Evolutionary conservation across 176 grass and related monocot species (phyloP).

Genomic region (Oryza meyeriana): DNA sequence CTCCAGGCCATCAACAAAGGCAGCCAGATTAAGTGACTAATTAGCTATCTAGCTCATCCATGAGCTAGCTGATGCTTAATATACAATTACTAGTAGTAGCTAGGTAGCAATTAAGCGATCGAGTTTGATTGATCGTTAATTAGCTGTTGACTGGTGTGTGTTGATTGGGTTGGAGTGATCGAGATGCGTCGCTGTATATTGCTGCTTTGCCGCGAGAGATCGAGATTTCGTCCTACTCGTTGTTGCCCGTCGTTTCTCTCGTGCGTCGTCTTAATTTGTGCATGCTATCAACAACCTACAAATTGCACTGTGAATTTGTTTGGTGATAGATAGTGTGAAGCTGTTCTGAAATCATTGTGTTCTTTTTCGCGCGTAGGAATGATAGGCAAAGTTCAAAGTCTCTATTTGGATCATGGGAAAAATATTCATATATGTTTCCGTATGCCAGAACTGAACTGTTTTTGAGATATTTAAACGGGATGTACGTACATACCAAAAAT

Average conservation of each 20-base stretch:
- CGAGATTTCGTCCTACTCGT: constrained; percentile 12
- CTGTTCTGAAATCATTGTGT: no score
- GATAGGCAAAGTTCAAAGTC: no score
- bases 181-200: neutral
- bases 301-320: neutral
- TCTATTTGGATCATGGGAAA: neutral
- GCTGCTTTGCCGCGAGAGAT: neutral
- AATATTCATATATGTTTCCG: neutral
- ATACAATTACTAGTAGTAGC: no score
- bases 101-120: no score
- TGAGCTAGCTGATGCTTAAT: no score
- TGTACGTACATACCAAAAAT: neutral
- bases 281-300: neutral
- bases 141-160: neutral
- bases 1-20: neutral
- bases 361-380: no score
- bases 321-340: no score
- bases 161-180: constrained; percentile 17
- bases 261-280: no score
- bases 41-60: no score
- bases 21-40: neutral
- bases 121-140: neutral
- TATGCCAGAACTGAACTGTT: neutral
- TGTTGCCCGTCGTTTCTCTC: no score
- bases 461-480: neutral